A percentile compares a stretch with the other conserved stretches of the same genome.
Evolutionary conservation across 768 basidiomycete species (phyloP).

Genomic region (Lactarius akahatsu): DNA sequence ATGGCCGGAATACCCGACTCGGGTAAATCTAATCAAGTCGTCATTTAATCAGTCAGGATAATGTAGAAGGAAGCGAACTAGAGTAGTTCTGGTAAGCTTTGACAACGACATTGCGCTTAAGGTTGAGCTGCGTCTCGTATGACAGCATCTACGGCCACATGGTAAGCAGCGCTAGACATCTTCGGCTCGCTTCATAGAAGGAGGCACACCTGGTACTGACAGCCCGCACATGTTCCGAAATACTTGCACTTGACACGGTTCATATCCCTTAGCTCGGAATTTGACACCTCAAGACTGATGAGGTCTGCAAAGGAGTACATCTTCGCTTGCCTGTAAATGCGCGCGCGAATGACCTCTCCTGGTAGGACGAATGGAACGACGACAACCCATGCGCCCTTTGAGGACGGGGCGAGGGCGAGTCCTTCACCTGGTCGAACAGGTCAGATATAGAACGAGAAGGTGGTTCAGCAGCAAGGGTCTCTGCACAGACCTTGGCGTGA

Average conservation of each 20-base stretch:
- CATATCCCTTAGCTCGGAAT: slow-evolving; percentile 62
- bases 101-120: slow-evolving; percentile 83
- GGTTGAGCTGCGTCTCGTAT: slow-evolving; percentile 78
- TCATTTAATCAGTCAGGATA: slow-evolving; percentile 13
- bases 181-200: background rate
- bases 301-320: slow-evolving; percentile 78
- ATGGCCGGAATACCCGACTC: slow-evolving; percentile 60
- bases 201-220: slow-evolving; percentile 85
- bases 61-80: slow-evolving; percentile 34
- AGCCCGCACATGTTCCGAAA: slow-evolving; percentile 88
- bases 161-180: background rate
- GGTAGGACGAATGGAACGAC: slow-evolving; percentile 84
- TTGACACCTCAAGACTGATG: slow-evolving; percentile 62
- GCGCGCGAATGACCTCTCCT: slow-evolving; percentile 72
- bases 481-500: background rate
- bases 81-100: slow-evolving; percentile 85
- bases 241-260: slow-evolving; percentile 74
- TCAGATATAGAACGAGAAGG: background rate
- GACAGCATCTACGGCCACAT: slow-evolving; percentile 66
- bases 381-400: slow-evolving; percentile 70
- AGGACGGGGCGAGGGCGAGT: slow-evolving; percentile 51
- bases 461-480: background rate
- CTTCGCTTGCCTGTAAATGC: slow-evolving; percentile 67
- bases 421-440: slow-evolving; percentile 54
- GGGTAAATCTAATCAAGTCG: slow-evolving; percentile 48